Percentiles rank a stretch among this genome's conserved stretches.
phyloP scores from a whole-genome alignment of 495 filamentous ascomycete genomes.

The Barbatosphaeria neglecta region DNA sequence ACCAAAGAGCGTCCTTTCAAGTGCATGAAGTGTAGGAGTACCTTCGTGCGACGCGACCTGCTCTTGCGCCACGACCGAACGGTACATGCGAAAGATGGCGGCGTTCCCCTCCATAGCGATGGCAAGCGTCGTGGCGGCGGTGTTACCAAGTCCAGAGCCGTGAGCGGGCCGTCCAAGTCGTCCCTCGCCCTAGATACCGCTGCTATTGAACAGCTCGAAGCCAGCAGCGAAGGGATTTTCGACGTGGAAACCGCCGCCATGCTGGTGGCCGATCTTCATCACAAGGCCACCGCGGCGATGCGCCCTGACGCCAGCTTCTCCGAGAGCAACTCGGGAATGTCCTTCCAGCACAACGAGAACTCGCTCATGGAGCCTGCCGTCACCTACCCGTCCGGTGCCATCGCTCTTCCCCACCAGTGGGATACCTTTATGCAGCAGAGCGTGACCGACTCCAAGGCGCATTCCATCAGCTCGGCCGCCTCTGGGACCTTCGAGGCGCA shows the following conservation, averaged over 20 bases:
- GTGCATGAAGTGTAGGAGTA: slow-evolving; percentile 94
- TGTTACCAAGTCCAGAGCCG: slow-evolving; percentile 48
- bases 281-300: slow-evolving; percentile 84
- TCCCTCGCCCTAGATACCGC: slow-evolving; percentile 76
- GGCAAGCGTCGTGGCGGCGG: slow-evolving; percentile 72
- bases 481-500: slow-evolving; percentile 58
- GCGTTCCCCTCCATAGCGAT: slow-evolving; percentile 87
- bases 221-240: slow-evolving; percentile 86
- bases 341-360: slow-evolving; percentile 59
- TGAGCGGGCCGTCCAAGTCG: slow-evolving; percentile 63
- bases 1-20: slow-evolving; percentile 99
- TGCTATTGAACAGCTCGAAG: slow-evolving; percentile 88
- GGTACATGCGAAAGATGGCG: slow-evolving; percentile 97
- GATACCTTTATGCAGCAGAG: slow-evolving; percentile 62
- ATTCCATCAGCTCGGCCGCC: slow-evolving; percentile 51
- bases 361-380: slow-evolving; percentile 59
- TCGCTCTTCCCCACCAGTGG: slow-evolving; percentile 80
- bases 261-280: slow-evolving; percentile 97
- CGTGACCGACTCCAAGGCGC: slow-evolving; percentile 53
- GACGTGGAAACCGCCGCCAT: slow-evolving; percentile 97
- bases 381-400: slow-evolving; percentile 58
- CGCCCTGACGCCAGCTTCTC: slow-evolving; percentile 43
- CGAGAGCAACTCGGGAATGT: slow-evolving; percentile 57
- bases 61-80: slow-evolving; percentile 95
- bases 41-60: slow-evolving; percentile 93